These are phyloP conservation scores for Thoreauomyces humboldtii DNA, from an alignment of 192 early-diverging fungal genomes.

Conservation along the genomic window DNA sequence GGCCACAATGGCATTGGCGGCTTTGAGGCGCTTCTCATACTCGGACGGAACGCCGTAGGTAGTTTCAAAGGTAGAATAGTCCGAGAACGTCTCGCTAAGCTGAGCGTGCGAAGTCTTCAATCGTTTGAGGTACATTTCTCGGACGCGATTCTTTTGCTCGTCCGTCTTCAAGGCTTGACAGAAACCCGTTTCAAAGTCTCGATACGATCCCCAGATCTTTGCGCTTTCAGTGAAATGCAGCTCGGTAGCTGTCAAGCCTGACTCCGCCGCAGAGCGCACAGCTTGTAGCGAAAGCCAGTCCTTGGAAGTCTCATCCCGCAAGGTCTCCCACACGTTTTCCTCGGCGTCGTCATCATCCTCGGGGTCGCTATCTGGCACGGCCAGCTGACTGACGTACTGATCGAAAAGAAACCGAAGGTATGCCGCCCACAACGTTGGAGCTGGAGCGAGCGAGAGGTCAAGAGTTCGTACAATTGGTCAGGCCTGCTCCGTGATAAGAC, in stretches of 20 bases:
- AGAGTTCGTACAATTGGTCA: no score
- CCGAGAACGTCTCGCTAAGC: slow-evolving; percentile 59
- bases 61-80: slow-evolving; percentile 64
- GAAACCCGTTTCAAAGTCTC: slow-evolving; percentile 56
- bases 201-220: slow-evolving; percentile 57
- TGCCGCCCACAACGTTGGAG: no score
- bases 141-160: slow-evolving; percentile 27
- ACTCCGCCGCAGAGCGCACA: slow-evolving; percentile 42
- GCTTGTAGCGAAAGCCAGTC: slow-evolving; percentile 43
- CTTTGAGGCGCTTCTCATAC: slow-evolving; percentile 57
- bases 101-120: slow-evolving; percentile 45
- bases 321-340: no score
- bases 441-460: no score
- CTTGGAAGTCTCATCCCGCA: no score
- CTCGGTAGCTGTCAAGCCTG: slow-evolving; percentile 46
- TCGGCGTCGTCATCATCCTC: no score
- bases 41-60: slow-evolving; percentile 42
- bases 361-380: no score
- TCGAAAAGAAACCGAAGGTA: no score
- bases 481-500: no score
- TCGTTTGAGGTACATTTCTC: slow-evolving; percentile 40
- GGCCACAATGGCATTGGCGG: slow-evolving; percentile 42
- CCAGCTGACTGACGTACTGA: no score
- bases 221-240: slow-evolving; percentile 63
- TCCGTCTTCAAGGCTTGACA: slow-evolving; percentile 30